Percentiles rank a stretch among this genome's conserved stretches.
Evolutionary conservation across 257 asterid species (phyloP).

Genomic region (Plantago ovata): DNA sequence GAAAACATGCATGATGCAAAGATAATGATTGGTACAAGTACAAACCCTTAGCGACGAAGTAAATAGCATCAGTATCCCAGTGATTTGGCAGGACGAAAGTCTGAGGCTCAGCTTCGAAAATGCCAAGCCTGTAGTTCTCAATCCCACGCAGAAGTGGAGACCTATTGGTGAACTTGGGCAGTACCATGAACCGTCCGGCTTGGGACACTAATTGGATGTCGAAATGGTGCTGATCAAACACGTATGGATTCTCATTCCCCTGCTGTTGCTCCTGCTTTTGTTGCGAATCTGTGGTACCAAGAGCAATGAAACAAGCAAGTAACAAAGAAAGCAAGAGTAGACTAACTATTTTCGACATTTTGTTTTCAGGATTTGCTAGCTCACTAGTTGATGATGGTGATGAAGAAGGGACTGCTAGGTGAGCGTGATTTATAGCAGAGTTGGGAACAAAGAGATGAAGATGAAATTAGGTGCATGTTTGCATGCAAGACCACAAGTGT

Average conservation of each 20-base stretch:
- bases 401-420: no score
- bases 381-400: no score
- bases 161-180: slow-evolving; percentile 49
- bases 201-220: slow-evolving; percentile 27
- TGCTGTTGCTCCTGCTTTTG: slow-evolving; percentile 24
- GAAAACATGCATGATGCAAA: no score
- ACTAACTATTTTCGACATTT: neutral
- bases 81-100: slow-evolving; percentile 59
- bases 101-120: slow-evolving; percentile 62
- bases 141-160: slow-evolving; percentile 54
- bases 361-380: neutral
- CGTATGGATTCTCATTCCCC: slow-evolving; percentile 34
- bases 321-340: slow-evolving; percentile 20
- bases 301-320: slow-evolving; percentile 21
- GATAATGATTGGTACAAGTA: slow-evolving; percentile 11
- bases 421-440: no score
- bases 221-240: slow-evolving; percentile 52
- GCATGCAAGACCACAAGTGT: no score
- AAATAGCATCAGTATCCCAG: slow-evolving; percentile 50
- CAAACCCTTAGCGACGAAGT: slow-evolving; percentile 47
- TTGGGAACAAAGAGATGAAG: no score
- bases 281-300: slow-evolving; percentile 20
- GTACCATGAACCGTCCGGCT: slow-evolving; percentile 51
- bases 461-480: no score
- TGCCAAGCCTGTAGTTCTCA: slow-evolving; percentile 47